Conservation (phyloP, 2,329 filamentous ascomycete genomes). For the Claviceps citrina region DNA sequence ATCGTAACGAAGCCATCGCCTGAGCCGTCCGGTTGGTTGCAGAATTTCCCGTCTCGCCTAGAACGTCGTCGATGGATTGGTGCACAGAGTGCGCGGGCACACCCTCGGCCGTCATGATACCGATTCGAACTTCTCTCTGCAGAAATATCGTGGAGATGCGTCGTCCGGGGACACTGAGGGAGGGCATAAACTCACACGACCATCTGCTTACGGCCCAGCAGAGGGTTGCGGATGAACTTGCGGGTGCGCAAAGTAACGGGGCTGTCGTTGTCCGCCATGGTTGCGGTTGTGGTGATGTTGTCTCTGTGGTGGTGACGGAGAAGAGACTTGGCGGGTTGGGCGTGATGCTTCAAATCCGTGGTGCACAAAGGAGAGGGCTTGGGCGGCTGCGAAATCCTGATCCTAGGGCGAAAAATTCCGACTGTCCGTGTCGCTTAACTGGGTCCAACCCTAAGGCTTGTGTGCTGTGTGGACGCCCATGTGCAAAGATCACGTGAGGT, state of each 20-base stretch:
- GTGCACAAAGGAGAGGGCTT: conserved; percentile 16
- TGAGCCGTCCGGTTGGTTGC: background rate
- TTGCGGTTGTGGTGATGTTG: conserved; percentile 36
- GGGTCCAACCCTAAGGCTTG: conserved; percentile 30
- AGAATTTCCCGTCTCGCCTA: background rate
- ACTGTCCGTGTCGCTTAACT: conserved; percentile 25
- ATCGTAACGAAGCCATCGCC: background rate
- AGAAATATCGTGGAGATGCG: conserved; percentile 1
- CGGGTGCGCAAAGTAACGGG: conserved; percentile 84
- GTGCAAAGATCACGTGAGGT: background rate
- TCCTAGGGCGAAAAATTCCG: conserved; percentile 23
- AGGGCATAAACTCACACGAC: conserved; percentile 64
- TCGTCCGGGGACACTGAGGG: background rate
- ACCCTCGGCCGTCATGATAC: background rate
- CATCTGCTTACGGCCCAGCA: conserved; percentile 98
- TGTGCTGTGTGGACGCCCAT: background rate
- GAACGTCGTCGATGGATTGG: background rate
- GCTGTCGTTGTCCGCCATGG: conserved; percentile 73
- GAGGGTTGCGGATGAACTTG: conserved; percentile 99
- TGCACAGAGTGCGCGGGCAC: background rate
- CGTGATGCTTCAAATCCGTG: conserved; percentile 15
- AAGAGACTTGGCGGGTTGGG: conserved; percentile 16
- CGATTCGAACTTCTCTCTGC: conserved; percentile 1
- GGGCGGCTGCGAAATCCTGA: conserved; percentile 13
- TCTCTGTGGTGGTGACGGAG: conserved; percentile 19